Evolutionary conservation across 164 flowering plant genomes (phyloP).

Genomic region (Aristolochia contorta): DNA sequence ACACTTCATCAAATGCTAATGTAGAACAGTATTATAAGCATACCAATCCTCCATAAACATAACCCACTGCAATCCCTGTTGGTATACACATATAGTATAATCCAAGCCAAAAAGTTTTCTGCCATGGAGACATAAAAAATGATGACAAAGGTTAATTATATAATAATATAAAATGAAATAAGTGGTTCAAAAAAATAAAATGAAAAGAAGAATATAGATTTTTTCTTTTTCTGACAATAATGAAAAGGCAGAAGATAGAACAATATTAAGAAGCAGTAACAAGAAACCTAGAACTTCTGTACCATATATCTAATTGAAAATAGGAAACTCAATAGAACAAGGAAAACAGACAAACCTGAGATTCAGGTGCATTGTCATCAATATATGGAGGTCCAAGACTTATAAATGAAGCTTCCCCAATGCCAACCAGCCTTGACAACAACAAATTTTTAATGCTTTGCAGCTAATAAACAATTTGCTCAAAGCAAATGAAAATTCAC

Average conservation of each 20-base stretch:
- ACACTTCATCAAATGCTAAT: neutral
- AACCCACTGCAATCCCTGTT: conserved; percentile 61
- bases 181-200: too few species aligned
- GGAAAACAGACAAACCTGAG: conserved; percentile 40
- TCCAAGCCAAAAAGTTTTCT: conserved; percentile 69
- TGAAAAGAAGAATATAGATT: neutral
- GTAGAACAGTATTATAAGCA: conserved; percentile 8
- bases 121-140: conserved; percentile 10
- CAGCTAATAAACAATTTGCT: conserved; percentile 38
- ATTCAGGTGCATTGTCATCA: conserved; percentile 86
- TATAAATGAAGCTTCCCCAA: conserved; percentile 96
- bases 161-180: conserved; percentile 1
- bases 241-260: neutral
- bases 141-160: neutral
- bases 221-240: neutral
- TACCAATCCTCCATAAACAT: conserved; percentile 70
- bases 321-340: neutral
- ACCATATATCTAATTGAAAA: neutral
- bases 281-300: neutral
- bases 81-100: conserved; percentile 75
- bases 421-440: conserved; percentile 67
- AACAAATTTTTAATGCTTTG: neutral
- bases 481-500: conserved; percentile 22
- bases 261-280: neutral
- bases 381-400: conserved; percentile 98